These are phyloP conservation scores for Petunia hybrid DNA, from an alignment of 305 asterid genomes.

Conservation along the genomic window DNA sequence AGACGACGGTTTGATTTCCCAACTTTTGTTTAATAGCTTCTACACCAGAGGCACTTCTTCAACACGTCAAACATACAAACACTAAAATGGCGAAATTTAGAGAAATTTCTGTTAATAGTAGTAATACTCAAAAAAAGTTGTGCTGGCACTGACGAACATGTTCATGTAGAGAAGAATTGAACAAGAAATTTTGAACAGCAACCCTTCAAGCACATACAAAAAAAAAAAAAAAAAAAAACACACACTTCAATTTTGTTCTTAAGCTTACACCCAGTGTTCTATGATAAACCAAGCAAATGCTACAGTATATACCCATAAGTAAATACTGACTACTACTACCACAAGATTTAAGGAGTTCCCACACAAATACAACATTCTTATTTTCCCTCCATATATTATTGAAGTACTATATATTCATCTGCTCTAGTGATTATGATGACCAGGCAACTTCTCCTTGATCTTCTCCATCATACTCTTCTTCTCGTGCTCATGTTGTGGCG, in stretches of 20 bases:
- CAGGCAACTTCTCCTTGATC: conserved; percentile 84
- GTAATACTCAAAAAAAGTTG: too few relatives aligned
- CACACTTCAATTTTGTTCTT: background rate
- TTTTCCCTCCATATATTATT: background rate
- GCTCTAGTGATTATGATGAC: conserved; percentile 49
- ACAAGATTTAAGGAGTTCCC: background rate
- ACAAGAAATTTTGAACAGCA: background rate
- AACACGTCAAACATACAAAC: too few relatives aligned
- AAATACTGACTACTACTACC: background rate
- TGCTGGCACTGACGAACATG: too few relatives aligned
- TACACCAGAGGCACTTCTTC: too few relatives aligned
- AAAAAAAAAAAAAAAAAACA: background rate
- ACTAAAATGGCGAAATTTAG: too few relatives aligned
- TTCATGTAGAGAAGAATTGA: background rate
- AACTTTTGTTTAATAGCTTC: too few relatives aligned
- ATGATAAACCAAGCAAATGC: background rate
- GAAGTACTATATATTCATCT: background rate
- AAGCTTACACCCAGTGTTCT: background rate
- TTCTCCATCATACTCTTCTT: conserved; percentile 77
- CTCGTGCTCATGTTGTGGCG: conserved; percentile 48
- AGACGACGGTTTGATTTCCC: too few relatives aligned
- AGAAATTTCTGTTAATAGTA: too few relatives aligned
- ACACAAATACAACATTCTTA: background rate
- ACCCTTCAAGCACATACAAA: background rate
- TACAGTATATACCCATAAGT: background rate